A percentile compares a stretch with the other conserved stretches of the same genome.
These are phyloP conservation scores for Hemisphaericaspora lyxosophila DNA, from an alignment of 1,139 yeast genomes.

Conservation along the genomic window DNA sequence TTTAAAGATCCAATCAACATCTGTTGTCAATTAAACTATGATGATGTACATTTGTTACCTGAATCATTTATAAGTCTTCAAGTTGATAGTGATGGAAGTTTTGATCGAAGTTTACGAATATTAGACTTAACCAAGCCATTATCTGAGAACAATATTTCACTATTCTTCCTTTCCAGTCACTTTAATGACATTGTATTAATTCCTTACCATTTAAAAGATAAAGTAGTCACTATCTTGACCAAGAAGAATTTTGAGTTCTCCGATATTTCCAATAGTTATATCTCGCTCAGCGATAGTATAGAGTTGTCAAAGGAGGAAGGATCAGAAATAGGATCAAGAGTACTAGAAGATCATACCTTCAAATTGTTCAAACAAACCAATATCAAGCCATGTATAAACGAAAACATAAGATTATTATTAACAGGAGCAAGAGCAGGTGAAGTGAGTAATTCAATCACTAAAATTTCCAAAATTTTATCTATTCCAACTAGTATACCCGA, in stretches of 20 bases:
- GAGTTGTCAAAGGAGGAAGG: slow-evolving; percentile 6
- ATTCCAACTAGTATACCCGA: slow-evolving; percentile 33
- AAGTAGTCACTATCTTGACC: slow-evolving; percentile 47
- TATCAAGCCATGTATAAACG: slow-evolving; percentile 48
- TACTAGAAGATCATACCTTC: slow-evolving; percentile 37
- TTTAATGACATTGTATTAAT: slow-evolving; percentile 67
- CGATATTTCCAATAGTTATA: slow-evolving; percentile 37
- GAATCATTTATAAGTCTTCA: slow-evolving; percentile 55
- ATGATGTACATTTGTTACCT: slow-evolving; percentile 43
- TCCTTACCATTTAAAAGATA: slow-evolving; percentile 45
- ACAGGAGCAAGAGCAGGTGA: slow-evolving; percentile 63
- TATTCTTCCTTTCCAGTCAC: slow-evolving; percentile 65
- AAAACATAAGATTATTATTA: slow-evolving; percentile 44
- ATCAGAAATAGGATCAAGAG: slow-evolving; percentile 10
- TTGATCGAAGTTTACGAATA: slow-evolving; percentile 53
- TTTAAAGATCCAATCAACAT: slow-evolving; percentile 38
- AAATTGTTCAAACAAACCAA: slow-evolving; percentile 37
- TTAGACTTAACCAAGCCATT: slow-evolving; percentile 61
- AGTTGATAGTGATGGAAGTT: slow-evolving; percentile 61
- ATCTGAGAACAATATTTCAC: slow-evolving; percentile 55
- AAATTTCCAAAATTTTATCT: slow-evolving; percentile 33
- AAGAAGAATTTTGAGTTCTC: slow-evolving; percentile 46
- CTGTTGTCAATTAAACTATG: slow-evolving; percentile 26
- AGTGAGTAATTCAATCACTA: slow-evolving; percentile 36
- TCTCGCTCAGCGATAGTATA: slow-evolving; percentile 11